A percentile compares a stretch with the other conserved stretches of the same genome.
Evolutionary conservation across 2,329 filamentous ascomycete species (phyloP).

Genomic region (Neonectria sp.): DNA sequence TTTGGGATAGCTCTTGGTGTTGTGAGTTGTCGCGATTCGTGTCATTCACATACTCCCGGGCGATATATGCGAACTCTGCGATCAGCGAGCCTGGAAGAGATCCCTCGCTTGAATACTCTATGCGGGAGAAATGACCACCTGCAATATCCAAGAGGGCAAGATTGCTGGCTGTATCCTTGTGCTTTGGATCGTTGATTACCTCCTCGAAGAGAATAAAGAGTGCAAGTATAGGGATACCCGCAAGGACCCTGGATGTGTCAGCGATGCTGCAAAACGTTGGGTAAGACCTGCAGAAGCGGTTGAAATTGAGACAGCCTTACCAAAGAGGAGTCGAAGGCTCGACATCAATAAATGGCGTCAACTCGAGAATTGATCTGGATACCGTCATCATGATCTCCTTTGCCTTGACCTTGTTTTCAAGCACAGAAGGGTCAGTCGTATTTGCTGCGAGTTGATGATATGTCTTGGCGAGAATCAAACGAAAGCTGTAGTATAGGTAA

Average conservation of each 20-base stretch:
- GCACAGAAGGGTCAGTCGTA: background rate
- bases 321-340: slow-evolving; percentile 42
- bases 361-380: slow-evolving; percentile 37
- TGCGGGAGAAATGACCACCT: slow-evolving; percentile 38
- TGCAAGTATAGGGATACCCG: slow-evolving; percentile 38
- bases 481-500: slow-evolving; percentile 40
- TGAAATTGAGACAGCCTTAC: slow-evolving; percentile 13
- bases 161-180: slow-evolving; percentile 33
- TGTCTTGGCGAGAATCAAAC: slow-evolving; percentile 31
- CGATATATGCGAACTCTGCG: slow-evolving; percentile 41
- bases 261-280: background rate
- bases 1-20: slow-evolving; percentile 10
- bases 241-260: slow-evolving; percentile 36
- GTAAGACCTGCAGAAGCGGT: background rate
- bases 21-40: background rate
- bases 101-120: slow-evolving; percentile 39
- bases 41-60: slow-evolving; percentile 41
- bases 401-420: slow-evolving; percentile 5
- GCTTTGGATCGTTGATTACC: slow-evolving; percentile 37
- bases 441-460: slow-evolving; percentile 29
- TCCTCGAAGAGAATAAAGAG: slow-evolving; percentile 43
- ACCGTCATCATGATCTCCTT: slow-evolving; percentile 27
- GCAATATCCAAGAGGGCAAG: slow-evolving; percentile 41
- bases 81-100: slow-evolving; percentile 35
- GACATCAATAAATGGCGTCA: slow-evolving; percentile 40